Conservation (phyloP, 345 rosid species). For the Linum usitatissimum region DNA sequence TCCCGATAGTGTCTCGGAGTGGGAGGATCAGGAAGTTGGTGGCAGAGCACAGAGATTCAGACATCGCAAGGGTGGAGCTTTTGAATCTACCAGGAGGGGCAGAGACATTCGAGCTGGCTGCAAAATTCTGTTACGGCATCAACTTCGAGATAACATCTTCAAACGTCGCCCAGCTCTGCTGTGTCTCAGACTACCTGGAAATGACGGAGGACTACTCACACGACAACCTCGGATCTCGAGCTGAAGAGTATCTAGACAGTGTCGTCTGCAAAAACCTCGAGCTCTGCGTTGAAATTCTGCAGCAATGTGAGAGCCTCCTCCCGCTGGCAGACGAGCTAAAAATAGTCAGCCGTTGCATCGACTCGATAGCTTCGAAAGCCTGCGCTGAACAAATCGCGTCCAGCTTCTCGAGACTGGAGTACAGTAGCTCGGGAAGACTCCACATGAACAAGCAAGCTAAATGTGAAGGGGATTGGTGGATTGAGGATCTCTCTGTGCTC, state of each 20-base stretch:
- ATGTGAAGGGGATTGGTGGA: conserved; percentile 92
- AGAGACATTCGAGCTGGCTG: conserved; percentile 73
- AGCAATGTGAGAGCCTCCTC: conserved; percentile 73
- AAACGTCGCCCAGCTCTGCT: conserved; percentile 81
- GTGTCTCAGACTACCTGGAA: conserved; percentile 85
- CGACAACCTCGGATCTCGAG: conserved; percentile 77
- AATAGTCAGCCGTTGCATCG: conserved; percentile 69
- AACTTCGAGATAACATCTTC: conserved; percentile 79
- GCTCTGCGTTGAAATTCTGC: conserved; percentile 77
- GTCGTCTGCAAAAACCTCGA: conserved; percentile 83
- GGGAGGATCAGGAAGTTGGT: conserved; percentile 74
- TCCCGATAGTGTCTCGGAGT: conserved; percentile 85
- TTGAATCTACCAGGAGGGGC: conserved; percentile 88
- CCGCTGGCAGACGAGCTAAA: conserved; percentile 91
- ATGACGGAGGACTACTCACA: conserved; percentile 85
- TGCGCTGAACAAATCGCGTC: conserved; percentile 91
- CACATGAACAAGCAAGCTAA: conserved; percentile 84
- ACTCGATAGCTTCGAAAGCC: conserved; percentile 86
- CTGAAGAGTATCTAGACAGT: conserved; percentile 79
- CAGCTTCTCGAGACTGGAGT: conserved; percentile 88
- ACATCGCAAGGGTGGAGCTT: conserved; percentile 80
- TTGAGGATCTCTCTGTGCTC: conserved; percentile 78
- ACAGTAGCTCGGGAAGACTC: conserved; percentile 95
- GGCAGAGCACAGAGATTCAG: conserved; percentile 81
- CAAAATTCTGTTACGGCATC: conserved; percentile 86